A percentile compares a stretch with the other conserved stretches of the same genome.
Evolutionary conservation across 1,284 basidiomycete species (phyloP).

Genomic region (Malassezia sp.): DNA sequence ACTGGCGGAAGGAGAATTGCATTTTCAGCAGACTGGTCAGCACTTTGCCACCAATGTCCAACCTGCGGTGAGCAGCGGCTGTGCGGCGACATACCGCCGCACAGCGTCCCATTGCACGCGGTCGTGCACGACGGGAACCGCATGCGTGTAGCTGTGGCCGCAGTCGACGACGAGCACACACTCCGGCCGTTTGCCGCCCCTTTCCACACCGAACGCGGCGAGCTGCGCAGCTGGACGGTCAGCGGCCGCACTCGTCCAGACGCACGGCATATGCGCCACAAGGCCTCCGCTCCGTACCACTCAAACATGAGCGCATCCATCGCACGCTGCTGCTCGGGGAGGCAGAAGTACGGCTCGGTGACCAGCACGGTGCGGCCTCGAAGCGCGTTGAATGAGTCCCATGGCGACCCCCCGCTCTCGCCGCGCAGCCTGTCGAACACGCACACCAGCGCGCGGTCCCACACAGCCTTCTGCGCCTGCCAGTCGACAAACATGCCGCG

Average conservation of each 20-base stretch:
- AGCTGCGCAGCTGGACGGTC: slow-evolving; percentile 7
- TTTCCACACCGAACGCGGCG: not conserved
- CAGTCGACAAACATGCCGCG: slow-evolving; percentile 39
- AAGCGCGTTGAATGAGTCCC: slow-evolving; percentile 12
- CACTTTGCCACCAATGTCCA: slow-evolving; percentile 85
- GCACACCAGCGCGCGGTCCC: slow-evolving; percentile 27
- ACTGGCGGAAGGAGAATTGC: slow-evolving; percentile 81
- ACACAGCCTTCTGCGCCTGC: slow-evolving; percentile 37
- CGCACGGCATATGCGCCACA: slow-evolving; percentile 53
- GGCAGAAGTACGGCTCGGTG: slow-evolving; percentile 85
- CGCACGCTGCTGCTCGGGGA: slow-evolving; percentile 75
- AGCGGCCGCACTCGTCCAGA: slow-evolving; percentile 6
- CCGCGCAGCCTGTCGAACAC: slow-evolving; percentile 2
- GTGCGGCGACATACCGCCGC: slow-evolving; percentile 56
- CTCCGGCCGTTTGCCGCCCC: slow-evolving; percentile 54
- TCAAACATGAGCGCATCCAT: slow-evolving; percentile 92
- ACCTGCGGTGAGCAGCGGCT: slow-evolving; percentile 50
- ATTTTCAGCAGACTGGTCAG: slow-evolving; percentile 89
- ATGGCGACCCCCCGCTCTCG: not conserved
- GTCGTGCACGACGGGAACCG: slow-evolving; percentile 71
- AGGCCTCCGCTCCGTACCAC: slow-evolving; percentile 81
- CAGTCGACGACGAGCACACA: slow-evolving; percentile 73
- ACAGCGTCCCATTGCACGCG: slow-evolving; percentile 65
- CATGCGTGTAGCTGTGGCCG: slow-evolving; percentile 83
- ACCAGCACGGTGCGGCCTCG: slow-evolving; percentile 51